phyloP scores from a whole-genome alignment of 495 filamentous ascomycete genomes.

The Penicillium cinerascens region DNA sequence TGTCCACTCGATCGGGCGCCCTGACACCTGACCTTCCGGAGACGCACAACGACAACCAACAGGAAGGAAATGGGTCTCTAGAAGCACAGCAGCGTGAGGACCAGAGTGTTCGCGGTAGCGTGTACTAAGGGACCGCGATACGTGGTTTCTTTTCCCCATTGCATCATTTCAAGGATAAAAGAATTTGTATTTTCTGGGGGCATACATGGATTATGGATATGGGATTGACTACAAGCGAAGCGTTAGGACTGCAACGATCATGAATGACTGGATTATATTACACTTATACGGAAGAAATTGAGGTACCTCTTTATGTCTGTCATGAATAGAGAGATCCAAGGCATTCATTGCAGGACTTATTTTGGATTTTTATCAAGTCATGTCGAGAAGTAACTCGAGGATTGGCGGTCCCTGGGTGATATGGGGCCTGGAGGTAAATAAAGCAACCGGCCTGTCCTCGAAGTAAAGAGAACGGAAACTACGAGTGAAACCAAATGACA shows the following conservation, averaged over 20 bases:
- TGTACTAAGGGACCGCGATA: slow-evolving; percentile 23
- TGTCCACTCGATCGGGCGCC: slow-evolving; percentile 10
- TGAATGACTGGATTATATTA: not conserved
- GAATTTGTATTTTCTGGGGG: not conserved
- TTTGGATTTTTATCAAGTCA: not conserved
- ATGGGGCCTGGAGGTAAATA: not conserved
- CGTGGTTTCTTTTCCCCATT: not conserved
- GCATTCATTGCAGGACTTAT: not conserved
- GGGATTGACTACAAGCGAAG: not conserved
- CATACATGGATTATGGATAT: not conserved
- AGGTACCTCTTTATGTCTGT: not conserved
- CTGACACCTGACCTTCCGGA: slow-evolving; percentile 3
- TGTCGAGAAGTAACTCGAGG: not conserved
- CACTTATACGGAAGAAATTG: not conserved
- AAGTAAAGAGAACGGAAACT: not conserved
- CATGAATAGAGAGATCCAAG: not conserved
- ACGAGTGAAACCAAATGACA: slow-evolving; percentile 8
- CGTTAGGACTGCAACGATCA: slow-evolving; percentile 8
- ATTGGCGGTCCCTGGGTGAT: no score
- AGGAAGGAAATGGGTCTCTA: slow-evolving; percentile 13
- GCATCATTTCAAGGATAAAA: not conserved
- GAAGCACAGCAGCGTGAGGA: slow-evolving; percentile 31
- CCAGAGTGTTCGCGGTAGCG: slow-evolving; percentile 39
- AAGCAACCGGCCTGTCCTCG: not conserved
- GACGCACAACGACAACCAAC: not conserved